These are phyloP conservation scores for Beta macrorhiza DNA, from an alignment of 179 eudicot genomes.

Conservation along the genomic window DNA sequence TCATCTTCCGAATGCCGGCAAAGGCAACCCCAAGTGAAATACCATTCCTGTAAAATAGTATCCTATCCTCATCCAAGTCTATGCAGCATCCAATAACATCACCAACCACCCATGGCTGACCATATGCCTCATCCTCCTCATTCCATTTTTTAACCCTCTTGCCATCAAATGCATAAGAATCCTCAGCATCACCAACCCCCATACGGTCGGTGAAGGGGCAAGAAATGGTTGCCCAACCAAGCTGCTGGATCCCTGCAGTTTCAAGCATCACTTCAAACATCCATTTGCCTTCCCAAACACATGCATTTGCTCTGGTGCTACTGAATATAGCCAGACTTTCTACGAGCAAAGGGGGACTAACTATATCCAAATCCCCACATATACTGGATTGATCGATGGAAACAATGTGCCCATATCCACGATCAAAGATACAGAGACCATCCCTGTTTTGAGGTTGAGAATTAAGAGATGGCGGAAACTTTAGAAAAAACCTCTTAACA, in stretches of 20 bases:
- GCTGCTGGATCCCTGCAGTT: constrained; percentile 88
- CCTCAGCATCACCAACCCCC: constrained; percentile 97
- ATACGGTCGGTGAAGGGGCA: constrained; percentile 81
- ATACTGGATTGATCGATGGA: constrained; percentile 66
- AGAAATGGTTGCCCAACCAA: constrained; percentile 89
- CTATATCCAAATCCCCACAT: constrained; percentile 66
- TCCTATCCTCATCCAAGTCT: constrained; percentile 66
- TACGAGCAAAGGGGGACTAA: constrained; percentile 52
- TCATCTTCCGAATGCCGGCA: constrained; percentile 71
- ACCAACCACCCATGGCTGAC: constrained; percentile 93
- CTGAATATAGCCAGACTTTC: constrained; percentile 86
- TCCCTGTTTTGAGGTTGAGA: constrained; percentile 32
- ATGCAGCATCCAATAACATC: constrained; percentile 97
- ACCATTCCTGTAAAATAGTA: constrained; percentile 75
- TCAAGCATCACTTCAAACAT: constrained; percentile 93
- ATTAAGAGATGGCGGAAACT: constrained; percentile 22
- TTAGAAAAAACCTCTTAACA: constrained; percentile 42
- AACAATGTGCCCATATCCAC: constrained; percentile 42
- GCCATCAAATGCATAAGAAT: constrained; percentile 95
- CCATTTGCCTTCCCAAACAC: constrained; percentile 98
- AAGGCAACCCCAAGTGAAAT: constrained; percentile 83
- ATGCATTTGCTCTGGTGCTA: constrained; percentile 83
- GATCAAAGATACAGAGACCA: constrained; percentile 49
- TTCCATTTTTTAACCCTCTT: constrained; percentile 88
- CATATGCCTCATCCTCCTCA: constrained; percentile 69